Base-by-base conservation (phyloP, 202 grass and related monocot species). In the Carex arenaria region DNA sequence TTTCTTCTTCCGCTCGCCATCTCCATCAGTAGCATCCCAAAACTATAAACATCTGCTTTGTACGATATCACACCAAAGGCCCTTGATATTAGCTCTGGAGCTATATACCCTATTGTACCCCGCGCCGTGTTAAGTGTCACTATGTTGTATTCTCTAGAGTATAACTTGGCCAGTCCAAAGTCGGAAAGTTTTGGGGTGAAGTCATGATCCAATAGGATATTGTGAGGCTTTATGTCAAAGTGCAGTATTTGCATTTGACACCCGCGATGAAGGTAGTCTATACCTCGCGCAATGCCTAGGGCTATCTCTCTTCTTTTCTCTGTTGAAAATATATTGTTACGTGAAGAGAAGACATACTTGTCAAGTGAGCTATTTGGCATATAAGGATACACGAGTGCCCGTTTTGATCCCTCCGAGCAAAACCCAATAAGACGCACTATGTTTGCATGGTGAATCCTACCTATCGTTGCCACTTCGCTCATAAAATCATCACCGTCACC, bases 211-310 rank as follows among this genome's bases (percentile, higher is more conserved):
- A 92, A 51, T 6, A 92, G 68, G 23, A 91, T 85, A 9, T 87
- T 90, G 22, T 91, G 89, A 6, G 89, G 89, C 54, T 88, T 91
- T 75, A 91, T 83, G 7, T 92, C 90, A 4, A 92, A 83, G 28
- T 92, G 90, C 2, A 88, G 61, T 64, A 89, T 92, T 10, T 72
- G 64, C 87, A 78, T 86, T 10, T 10, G 18, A 66, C 87, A 89
- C 20, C 85, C 84, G 3, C 82, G 78, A 8, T 87, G 86, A 87
- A 87, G 72, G 15, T 87, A 87, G 32, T 79, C 59, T 13, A 61
- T 90, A 10, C 91, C 88, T 57, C 72, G 71, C 18, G 86, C 80
- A 38, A 93, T 90, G 2, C 86, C 88, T 55, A 73, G 51, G 23
- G 88, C 86, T 40, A 93, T 93, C 19, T 82, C 61, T 49, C 83